Conservation (phyloP, 192 early-diverging fungal species). For the Backusella mclennaniae region DNA sequence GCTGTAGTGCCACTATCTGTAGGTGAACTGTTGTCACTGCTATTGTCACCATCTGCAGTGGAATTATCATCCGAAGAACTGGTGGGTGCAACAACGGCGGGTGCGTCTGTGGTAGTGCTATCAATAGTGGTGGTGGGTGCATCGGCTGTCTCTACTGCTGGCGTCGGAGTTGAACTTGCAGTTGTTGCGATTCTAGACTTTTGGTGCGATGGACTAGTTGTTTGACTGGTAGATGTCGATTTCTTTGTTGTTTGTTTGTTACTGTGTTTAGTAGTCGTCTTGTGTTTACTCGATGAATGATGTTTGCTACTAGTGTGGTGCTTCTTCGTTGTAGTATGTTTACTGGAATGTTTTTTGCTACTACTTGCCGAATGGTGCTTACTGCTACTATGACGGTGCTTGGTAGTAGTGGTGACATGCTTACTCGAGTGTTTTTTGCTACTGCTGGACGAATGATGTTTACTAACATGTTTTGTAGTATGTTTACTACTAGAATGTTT, state of each 20-base stretch:
- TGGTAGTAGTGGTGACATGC: neutral
- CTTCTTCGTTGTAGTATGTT: neutral
- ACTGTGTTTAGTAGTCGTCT: slow-evolving; percentile 3
- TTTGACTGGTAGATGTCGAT: neutral
- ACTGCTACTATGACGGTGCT: neutral
- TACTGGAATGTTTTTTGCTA: neutral
- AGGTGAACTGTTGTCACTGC: neutral
- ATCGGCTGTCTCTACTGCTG: neutral
- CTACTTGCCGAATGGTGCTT: neutral
- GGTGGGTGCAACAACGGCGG: neutral
- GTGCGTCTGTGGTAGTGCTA: neutral
- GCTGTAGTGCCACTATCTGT: too few species aligned
- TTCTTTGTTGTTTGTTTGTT: slow-evolving; percentile 9
- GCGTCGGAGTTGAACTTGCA: neutral
- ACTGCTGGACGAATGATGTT: neutral
- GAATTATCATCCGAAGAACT: neutral
- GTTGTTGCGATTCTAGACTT: slow-evolving; percentile 12
- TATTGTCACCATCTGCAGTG: slow-evolving; percentile 8
- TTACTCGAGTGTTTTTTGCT: neutral
- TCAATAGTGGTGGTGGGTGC: neutral
- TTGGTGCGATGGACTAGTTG: neutral
- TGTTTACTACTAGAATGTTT: neutral
- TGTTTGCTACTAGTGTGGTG: neutral
- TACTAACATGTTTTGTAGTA: neutral
- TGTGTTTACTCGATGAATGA: neutral